phyloP scores from a whole-genome alignment of 805 yeast genomes.

The Teunomyces cretensis region DNA sequence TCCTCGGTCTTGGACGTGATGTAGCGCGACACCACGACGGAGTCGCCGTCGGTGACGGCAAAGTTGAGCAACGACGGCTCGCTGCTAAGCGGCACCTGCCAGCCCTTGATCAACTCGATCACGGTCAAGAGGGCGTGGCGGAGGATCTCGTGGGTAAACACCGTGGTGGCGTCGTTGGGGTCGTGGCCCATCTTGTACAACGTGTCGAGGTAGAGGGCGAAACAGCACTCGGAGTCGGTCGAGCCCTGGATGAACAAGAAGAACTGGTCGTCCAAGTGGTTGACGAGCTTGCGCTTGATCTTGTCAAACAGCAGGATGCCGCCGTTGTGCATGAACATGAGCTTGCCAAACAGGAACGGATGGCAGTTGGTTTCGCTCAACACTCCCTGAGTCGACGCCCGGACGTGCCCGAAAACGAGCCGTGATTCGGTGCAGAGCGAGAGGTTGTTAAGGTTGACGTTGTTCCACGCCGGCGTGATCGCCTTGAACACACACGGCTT shows the following conservation, averaged over 20 bases:
- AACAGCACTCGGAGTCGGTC: conserved; percentile 94
- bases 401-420: conserved; percentile 89
- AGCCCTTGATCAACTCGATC: conserved; percentile 69
- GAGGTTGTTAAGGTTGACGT: conserved; percentile 79
- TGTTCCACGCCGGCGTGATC: conserved; percentile 98
- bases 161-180: conserved; percentile 41
- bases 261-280: conserved; percentile 75
- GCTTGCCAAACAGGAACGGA: conserved; percentile 82
- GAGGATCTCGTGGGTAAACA: conserved; percentile 53
- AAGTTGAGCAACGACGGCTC: conserved; percentile 85
- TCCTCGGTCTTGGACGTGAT: conserved; percentile 88
- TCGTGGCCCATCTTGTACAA: conserved; percentile 73
- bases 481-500: conserved; percentile 94
- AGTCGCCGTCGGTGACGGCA: conserved; percentile 91
- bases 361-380: conserved; percentile 95
- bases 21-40: conserved; percentile 84
- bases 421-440: conserved; percentile 85
- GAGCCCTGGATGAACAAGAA: conserved; percentile 85
- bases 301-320: conserved; percentile 70
- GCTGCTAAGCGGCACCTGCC: conserved; percentile 65
- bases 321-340: conserved; percentile 98
- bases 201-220: conserved; percentile 82
- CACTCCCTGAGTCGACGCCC: conserved; percentile 96
- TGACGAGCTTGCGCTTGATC: conserved; percentile 71
- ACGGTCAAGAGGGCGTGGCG: conserved; percentile 72